Base-by-base conservation (phyloP, 2,329 filamentous ascomycete genomes). In the Apiospora marii region DNA sequence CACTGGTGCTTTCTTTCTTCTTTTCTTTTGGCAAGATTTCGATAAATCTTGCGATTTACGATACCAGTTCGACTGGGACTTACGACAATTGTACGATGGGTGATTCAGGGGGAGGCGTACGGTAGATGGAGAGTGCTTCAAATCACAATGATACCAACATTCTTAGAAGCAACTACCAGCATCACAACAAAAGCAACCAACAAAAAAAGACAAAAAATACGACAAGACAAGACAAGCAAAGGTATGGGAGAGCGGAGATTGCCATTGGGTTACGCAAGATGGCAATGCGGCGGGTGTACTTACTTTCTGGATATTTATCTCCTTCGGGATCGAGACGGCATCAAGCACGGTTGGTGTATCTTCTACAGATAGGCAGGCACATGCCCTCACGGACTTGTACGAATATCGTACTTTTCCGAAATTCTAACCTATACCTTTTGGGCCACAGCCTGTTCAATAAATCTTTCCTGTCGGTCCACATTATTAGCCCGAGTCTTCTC, bases 381-480 rank as follows among this genome's bases (percentile, higher is more conserved):
- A 58, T 34, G 58, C 58, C 34, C 58, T 64, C 58, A 64, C 58
- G 58, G 58, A 64, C 58, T 64, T 64, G 58, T 64, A 64, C 24
- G 58, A 41, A 13, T 61, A 37, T 34, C 22, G 30, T 64, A 64
- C 58, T 41, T n/a, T 41, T 64, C 58, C 19, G 41, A 64, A 64
- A 64, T 41, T 41, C 30, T 64, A 64, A 61, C 53, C 34, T 41
- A 64, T 64, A 64, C 34, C 58, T 64, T 64, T 41, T 64, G 58
- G 58, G 58, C 58, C 58, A 64, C 58, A 64, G 58, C 58, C n/a
- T 34, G 58, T 41, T 41, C 58, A 64, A 64, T 64, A 41, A 12
- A 64, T 64, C 34, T 64, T 64, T 64, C 58, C 34, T 64, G 58
- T 64, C 58, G 58, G 58, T 64, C 58, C 58, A 64, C 58, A 64